Base-by-base conservation (phyloP, 805 yeast species). In the Cyberlindnera mycetangii region DNA sequence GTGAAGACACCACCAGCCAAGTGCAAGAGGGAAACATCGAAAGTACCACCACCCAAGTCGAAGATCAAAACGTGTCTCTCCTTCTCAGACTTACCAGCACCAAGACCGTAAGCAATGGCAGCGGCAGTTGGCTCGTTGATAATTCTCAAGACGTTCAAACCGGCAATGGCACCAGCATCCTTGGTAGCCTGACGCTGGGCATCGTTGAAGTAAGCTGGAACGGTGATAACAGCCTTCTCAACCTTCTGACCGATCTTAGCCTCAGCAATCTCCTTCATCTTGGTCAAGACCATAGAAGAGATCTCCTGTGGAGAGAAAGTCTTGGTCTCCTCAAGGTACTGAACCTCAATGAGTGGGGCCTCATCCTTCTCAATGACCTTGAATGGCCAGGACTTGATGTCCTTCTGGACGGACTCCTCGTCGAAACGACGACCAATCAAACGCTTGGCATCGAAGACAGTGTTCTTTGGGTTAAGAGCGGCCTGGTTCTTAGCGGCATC, bases 1-100 rank as follows among this genome's bases (percentile, higher is more conserved):
- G 89, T 92, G 79, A 89, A 89, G 64, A 89, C 88, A 75, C 97
- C 97, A 66, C 89, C 97, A 66, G 89, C 95, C 65, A 89, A 87
- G 68, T 90, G 82, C 68, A 89, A 78, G 54, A 89, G 78, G 41
- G 97, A 90, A 46, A 89, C 97, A 86, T 89, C 97, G 76, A 89
- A 89, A 68, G 97, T 89, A 82, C 97, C 97, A 76, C 97, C 97
- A 81, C 97, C 97, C 69, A 89, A 82, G 74, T 89, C 97, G 77
- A 89, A 89, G 68, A 89, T 87, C 65, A 89, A 76, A 53, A 89
- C 92, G 71, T 89, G 88, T 71, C 84, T 83, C 75, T 89, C 96
- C 55, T 78, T 79, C 52, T 79, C 83, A 55, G 84, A 76, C 64
- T 76, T 83, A 71, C 88, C 89, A 61, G 89, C 89, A 81, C 92